Percentiles rank a stretch among this genome's conserved stretches.
phyloP scores from a whole-genome alignment of 83 land plant genomes.

The Thuja plicata region DNA sequence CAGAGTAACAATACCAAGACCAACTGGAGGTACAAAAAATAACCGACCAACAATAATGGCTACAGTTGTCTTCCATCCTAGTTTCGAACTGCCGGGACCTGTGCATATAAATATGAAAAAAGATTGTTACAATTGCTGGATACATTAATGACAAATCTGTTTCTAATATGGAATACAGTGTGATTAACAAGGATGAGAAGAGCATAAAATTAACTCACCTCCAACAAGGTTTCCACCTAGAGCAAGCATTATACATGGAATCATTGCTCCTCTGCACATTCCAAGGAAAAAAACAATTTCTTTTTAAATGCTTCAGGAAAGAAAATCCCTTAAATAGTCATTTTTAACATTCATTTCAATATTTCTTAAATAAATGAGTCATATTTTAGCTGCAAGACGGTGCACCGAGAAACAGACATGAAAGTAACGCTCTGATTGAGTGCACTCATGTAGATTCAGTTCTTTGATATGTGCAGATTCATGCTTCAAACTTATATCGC shows the following conservation, averaged over 20 bases:
- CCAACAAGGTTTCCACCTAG: constrained; percentile 91
- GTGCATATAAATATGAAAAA: constrained; percentile 8
- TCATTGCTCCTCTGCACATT: constrained; percentile 88
- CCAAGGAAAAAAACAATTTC: neutral
- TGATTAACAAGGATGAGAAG: neutral
- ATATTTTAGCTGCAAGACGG: neutral
- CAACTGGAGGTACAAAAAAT: constrained; percentile 69
- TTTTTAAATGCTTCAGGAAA: neutral
- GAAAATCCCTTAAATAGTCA: neutral
- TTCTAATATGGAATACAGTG: neutral
- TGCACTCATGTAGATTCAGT: neutral
- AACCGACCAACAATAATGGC: constrained; percentile 75
- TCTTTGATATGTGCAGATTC: neutral
- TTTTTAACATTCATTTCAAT: neutral
- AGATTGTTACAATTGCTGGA: neutral
- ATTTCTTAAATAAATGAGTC: neutral
- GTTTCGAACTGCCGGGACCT: constrained; percentile 80
- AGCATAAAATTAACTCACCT: constrained; percentile 47
- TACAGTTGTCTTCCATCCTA: constrained; percentile 78
- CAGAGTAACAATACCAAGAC: constrained; percentile 67
- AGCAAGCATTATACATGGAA: constrained; percentile 95
- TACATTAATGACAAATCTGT: neutral
- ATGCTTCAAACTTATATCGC: neutral
- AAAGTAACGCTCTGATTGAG: neutral
- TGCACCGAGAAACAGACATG: neutral